Evolutionary conservation across 1,139 yeast species (phyloP).

Genomic region (Taiozyma sp.): DNA sequence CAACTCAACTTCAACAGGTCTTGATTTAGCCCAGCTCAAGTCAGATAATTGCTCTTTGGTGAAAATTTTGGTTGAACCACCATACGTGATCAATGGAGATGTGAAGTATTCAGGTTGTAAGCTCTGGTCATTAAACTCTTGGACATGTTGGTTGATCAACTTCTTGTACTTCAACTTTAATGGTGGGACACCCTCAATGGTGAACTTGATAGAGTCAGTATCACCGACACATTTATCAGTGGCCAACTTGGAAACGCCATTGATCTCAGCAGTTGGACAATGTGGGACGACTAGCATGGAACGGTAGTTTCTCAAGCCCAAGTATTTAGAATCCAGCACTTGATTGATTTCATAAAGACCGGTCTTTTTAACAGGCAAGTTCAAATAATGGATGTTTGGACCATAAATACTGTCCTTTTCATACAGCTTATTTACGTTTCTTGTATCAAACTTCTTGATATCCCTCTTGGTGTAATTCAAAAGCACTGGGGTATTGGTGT

Average conservation of each 20-base stretch:
- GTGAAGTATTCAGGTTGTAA: slow-evolving; percentile 42
- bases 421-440: slow-evolving; percentile 34
- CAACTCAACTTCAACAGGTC: slow-evolving; percentile 43
- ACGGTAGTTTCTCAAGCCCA: slow-evolving; percentile 59
- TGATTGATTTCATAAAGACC: slow-evolving; percentile 69
- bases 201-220: slow-evolving; percentile 47
- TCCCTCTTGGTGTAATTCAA: slow-evolving; percentile 57
- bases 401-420: slow-evolving; percentile 28
- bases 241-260: slow-evolving; percentile 22
- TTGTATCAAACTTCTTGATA: slow-evolving; percentile 39
- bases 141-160: slow-evolving; percentile 46
- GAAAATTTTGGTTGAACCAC: slow-evolving; percentile 19
- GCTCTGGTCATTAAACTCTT: slow-evolving; percentile 39
- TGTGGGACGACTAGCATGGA: slow-evolving; percentile 63
- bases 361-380: slow-evolving; percentile 54
- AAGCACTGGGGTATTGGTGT: slow-evolving; percentile 41
- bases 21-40: slow-evolving; percentile 50
- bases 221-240: slow-evolving; percentile 66
- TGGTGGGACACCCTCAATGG: slow-evolving; percentile 74
- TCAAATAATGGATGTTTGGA: slow-evolving; percentile 40
- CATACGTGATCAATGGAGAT: slow-evolving; percentile 28
- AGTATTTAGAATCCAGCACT: slow-evolving; percentile 61
- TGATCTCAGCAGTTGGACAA: slow-evolving; percentile 57
- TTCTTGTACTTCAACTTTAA: slow-evolving; percentile 58
- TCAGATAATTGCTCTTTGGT: slow-evolving; percentile 32